Conservation (phyloP, 2,329 filamentous ascomycete genomes). For the Rosellinia necatrix region DNA sequence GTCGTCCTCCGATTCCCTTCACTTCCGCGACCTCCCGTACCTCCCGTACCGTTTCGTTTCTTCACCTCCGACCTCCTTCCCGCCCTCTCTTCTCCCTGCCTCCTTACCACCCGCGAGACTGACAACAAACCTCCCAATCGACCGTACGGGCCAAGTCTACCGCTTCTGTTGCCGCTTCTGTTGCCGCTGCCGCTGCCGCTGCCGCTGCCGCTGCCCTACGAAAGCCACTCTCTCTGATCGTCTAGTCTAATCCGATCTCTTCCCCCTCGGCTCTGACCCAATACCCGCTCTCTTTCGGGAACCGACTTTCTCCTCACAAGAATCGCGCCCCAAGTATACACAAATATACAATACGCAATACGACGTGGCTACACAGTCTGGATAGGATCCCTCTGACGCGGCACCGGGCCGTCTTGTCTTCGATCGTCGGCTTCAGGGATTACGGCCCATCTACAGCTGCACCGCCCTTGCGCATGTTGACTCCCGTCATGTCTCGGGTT, state of each 20-base stretch:
- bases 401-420: constrained; percentile 34
- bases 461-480: constrained; percentile 31
- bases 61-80: constrained; percentile 7
- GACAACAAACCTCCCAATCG: constrained; percentile 5
- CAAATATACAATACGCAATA: not conserved
- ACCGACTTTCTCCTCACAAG: constrained; percentile 3
- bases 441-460: constrained; percentile 19
- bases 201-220: too few relatives aligned
- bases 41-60: too few relatives aligned
- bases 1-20: constrained; percentile 27
- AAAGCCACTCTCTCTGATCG: too few relatives aligned
- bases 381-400: constrained; percentile 27
- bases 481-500: constrained; percentile 46
- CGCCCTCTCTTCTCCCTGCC: constrained; percentile 1
- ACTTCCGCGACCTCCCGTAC: constrained; percentile 23
- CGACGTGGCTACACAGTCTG: constrained; percentile 26
- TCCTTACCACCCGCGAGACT: constrained; percentile 14
- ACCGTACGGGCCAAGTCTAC: constrained; percentile 5
- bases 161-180: too few relatives aligned
- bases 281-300: constrained; percentile 30
- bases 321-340: constrained; percentile 18
- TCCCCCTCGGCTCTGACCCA: constrained; percentile 3
- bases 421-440: constrained; percentile 31
- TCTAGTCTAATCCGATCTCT: not conserved
- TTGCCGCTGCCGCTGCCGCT: too few relatives aligned